Conservation (phyloP, 1,139 yeast species). For the Taphrina betulina region DNA sequence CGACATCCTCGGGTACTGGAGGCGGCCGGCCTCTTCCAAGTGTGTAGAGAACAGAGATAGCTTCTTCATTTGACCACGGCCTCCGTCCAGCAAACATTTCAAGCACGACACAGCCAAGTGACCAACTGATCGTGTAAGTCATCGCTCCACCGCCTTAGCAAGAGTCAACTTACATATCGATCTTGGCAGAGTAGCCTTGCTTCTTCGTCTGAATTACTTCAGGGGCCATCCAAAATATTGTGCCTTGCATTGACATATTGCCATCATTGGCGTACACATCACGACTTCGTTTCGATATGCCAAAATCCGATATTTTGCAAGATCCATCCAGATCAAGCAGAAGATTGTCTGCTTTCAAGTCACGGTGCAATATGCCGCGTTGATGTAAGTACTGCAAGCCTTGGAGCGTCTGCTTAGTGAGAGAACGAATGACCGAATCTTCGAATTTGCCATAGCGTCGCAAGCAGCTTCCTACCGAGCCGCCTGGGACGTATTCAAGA, state of each 20-base stretch:
- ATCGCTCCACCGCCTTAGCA: neutral
- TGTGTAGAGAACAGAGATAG: constrained; percentile 53
- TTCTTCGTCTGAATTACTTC: constrained; percentile 81
- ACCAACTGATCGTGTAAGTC: constrained; percentile 44
- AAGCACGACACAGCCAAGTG: constrained; percentile 91
- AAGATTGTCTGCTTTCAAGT: constrained; percentile 91
- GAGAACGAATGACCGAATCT: constrained; percentile 66
- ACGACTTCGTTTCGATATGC: constrained; percentile 79
- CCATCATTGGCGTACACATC: constrained; percentile 89
- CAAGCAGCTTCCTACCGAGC: constrained; percentile 85
- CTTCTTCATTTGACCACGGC: constrained; percentile 56
- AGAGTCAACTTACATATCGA: constrained; percentile 47
- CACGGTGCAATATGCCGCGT: constrained; percentile 88
- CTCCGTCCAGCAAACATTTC: constrained; percentile 78
- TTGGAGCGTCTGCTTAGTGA: constrained; percentile 74
- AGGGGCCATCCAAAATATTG: constrained; percentile 99
- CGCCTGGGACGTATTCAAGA: constrained; percentile 96
- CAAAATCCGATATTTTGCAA: constrained; percentile 95
- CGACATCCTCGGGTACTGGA: constrained; percentile 87
- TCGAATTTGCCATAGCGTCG: constrained; percentile 83
- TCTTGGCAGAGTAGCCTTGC: constrained; percentile 95
- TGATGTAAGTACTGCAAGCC: constrained; percentile 86
- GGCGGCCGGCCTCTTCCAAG: constrained; percentile 84
- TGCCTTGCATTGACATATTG: constrained; percentile 97
- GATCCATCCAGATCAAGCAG: constrained; percentile 87